These are phyloP conservation scores for Solidago caesia DNA, from an alignment of 129 eudicot genomes.

Conservation along the genomic window DNA sequence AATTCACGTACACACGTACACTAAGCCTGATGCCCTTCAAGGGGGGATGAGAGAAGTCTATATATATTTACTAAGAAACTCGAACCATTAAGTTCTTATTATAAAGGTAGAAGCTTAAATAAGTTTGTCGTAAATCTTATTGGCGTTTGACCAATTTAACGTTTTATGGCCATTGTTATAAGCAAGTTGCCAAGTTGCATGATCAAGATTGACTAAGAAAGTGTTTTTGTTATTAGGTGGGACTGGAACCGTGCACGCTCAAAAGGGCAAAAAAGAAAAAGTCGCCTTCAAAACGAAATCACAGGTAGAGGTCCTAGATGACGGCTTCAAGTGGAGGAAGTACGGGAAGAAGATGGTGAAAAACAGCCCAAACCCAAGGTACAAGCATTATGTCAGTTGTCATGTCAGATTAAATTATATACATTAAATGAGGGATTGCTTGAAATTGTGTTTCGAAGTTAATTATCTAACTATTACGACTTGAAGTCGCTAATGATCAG, in stretches of 20 bases:
- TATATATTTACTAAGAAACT: background rate
- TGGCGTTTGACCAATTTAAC: slow-evolving; percentile 6
- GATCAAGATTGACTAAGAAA: slow-evolving; percentile 7
- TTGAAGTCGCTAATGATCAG: background rate
- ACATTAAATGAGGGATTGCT: no score
- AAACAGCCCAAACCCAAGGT: slow-evolving; percentile 98
- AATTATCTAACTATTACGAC: no score
- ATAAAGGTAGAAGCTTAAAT: background rate
- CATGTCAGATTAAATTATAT: background rate
- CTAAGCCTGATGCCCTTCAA: background rate
- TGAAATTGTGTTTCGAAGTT: background rate
- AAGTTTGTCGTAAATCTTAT: background rate
- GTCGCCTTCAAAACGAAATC: slow-evolving; percentile 78
- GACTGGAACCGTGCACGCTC: slow-evolving; percentile 30
- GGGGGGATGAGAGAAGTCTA: no score
- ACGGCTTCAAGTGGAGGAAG: slow-evolving; percentile 93
- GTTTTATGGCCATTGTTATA: background rate
- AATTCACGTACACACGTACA: background rate
- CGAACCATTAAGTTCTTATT: background rate
- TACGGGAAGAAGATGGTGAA: slow-evolving; percentile 98
- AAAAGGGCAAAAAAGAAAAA: slow-evolving; percentile 41
- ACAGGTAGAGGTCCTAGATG: slow-evolving; percentile 71
- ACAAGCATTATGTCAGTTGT: background rate
- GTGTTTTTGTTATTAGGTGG: slow-evolving; percentile 33
- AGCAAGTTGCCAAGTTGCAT: slow-evolving; percentile 16